These are phyloP conservation scores for Auricularia sp. DNA, from an alignment of 768 basidiomycete genomes.

Conservation along the genomic window DNA sequence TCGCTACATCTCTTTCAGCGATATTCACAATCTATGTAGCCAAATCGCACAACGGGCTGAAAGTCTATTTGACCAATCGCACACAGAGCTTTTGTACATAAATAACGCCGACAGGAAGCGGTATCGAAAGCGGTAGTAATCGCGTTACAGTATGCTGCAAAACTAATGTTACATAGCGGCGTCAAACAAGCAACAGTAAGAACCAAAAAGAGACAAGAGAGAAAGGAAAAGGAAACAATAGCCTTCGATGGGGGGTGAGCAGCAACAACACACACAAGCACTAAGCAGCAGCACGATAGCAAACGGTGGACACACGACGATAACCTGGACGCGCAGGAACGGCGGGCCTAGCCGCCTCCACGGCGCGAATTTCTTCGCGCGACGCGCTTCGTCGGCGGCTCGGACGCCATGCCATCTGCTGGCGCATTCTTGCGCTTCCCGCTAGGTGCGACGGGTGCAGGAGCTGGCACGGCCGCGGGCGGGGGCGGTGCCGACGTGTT, in stretches of 20 bases:
- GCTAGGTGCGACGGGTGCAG: background rate
- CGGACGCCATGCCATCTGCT: background rate
- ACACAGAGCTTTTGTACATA: constrained; percentile 2
- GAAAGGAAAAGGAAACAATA: constrained; percentile 9
- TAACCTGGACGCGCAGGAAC: background rate
- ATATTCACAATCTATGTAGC: background rate
- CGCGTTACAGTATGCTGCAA: background rate
- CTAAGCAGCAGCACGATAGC: background rate
- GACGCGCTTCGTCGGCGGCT: constrained; percentile 37
- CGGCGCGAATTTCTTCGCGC: constrained; percentile 35
- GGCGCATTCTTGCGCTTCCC: background rate
- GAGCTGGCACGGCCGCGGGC: constrained; percentile 27
- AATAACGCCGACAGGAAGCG: background rate
- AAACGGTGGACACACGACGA: background rate
- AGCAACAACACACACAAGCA: constrained; percentile 32
- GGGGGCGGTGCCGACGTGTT: constrained; percentile 33
- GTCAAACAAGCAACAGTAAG: background rate
- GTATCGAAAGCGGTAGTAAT: background rate
- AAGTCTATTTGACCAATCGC: background rate
- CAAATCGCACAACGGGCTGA: background rate
- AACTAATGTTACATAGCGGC: background rate
- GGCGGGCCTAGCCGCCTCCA: constrained; percentile 22
- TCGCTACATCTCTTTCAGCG: background rate
- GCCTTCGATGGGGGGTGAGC: constrained; percentile 7
- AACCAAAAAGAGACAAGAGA: constrained; percentile 9